These are phyloP conservation scores for Saccharomycopsis crataegensis DNA, from an alignment of 1,139 yeast genomes.

Conservation along the genomic window DNA sequence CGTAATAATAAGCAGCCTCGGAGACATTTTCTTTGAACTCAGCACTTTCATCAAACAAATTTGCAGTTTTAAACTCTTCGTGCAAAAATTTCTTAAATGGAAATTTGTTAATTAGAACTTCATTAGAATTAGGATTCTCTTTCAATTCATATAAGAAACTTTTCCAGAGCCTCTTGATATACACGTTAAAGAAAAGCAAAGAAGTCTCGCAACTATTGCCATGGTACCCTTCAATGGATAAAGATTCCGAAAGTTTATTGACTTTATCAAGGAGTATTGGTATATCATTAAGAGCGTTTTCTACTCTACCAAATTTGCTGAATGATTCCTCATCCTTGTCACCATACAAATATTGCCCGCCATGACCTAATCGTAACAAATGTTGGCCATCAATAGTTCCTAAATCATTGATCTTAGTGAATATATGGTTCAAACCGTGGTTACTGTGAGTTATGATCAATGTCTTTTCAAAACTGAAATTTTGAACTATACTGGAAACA, in stretches of 20 bases:
- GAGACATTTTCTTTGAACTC: background rate
- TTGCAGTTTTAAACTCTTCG: constrained; percentile 7
- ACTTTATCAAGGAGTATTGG: constrained; percentile 27
- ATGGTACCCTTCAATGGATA: constrained; percentile 36
- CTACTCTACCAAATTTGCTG: constrained; percentile 24
- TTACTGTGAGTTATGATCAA: constrained; percentile 24
- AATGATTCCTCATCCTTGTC: constrained; percentile 16
- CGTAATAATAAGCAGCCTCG: constrained; percentile 11
- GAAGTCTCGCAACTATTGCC: constrained; percentile 40
- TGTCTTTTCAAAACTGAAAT: constrained; percentile 25
- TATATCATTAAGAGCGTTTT: constrained; percentile 21
- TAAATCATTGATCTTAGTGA: constrained; percentile 23
- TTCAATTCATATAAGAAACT: background rate
- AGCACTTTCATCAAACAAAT: background rate
- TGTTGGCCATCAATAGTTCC: constrained; percentile 24
- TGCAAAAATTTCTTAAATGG: constrained; percentile 28
- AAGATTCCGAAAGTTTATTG: constrained; percentile 28
- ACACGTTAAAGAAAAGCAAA: constrained; percentile 28
- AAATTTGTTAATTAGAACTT: constrained; percentile 21
- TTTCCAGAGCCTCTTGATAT: constrained; percentile 31
- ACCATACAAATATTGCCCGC: constrained; percentile 18
- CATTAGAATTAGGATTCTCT: background rate
- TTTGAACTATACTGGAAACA: constrained; percentile 25
- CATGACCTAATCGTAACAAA: constrained; percentile 25
- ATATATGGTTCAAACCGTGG: constrained; percentile 24